Base-by-base conservation (phyloP, 768 basidiomycete genomes). In the Pleurotus tuoliensis region DNA sequence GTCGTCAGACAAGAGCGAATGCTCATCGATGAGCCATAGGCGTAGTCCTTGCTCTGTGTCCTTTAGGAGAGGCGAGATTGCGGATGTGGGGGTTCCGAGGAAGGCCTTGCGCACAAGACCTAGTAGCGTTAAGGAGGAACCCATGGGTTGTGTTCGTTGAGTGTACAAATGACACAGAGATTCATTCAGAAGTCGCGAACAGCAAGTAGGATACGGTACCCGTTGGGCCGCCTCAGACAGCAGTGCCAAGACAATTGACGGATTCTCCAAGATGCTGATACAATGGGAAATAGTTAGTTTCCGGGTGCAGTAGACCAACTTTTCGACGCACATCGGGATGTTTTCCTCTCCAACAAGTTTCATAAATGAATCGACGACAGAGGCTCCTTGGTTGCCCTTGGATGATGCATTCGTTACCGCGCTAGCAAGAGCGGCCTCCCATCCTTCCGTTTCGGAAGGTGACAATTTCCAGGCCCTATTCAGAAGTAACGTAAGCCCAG, bases 1-100 rank as follows among this genome's bases (percentile, higher is more conserved):
- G 5, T 71, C 62, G 3, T 74, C 72, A 2, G 69, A 61, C 48
- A 87, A 68, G 13, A 72, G 57, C 20, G 71, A 67, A 0, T 60
- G 44, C 38, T 72, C 72, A 57, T 86, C 85, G 43, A 71, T 72
- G 18, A 87, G 76, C 86, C 86, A 87, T 27, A 68, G 60, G 53
- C 69, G 71, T 4, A 85, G 60, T 18, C 79, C 66, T 34, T 70
- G 63, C 20, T 73, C 71, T 24, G 81, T 65, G 9, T 58, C 58
- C 13, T 61, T 61, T 7, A 84, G 59, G n/a, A 78, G 62, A 9
- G 61, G 61, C 5, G 77, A 61, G 8, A 76, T 67, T 18, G 69
- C 59, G 0, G 53, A 48, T 3, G 67, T 62, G 1, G 70, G 59
- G 15, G 65, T 60, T 5, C 66, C 67, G 3, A 58, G 41, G 41